phyloP scores from a whole-genome alignment of 352 stramenopile genomes.

The Phytophthora litchii region DNA sequence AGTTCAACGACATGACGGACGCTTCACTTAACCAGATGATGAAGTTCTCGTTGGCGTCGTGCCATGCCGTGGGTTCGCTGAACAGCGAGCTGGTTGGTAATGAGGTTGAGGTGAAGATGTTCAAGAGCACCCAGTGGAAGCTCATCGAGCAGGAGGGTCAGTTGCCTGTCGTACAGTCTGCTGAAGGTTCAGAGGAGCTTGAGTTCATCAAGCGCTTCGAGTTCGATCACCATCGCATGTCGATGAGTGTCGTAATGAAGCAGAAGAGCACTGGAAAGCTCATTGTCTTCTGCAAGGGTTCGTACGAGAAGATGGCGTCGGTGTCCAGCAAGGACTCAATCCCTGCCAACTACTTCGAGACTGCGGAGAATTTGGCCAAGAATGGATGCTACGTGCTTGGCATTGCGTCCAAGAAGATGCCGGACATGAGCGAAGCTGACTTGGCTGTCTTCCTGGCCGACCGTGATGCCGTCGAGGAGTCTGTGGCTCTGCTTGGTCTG shows the following conservation, averaged over 20 bases:
- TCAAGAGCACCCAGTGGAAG: constrained; percentile 75
- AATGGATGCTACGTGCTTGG: constrained; percentile 90
- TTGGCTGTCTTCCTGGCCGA: constrained; percentile 51
- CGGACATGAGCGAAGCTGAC: constrained; percentile 32
- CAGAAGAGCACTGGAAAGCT: constrained; percentile 55
- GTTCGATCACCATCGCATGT: constrained; percentile 93
- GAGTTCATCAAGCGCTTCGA: constrained; percentile 91
- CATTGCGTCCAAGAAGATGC: constrained; percentile 74
- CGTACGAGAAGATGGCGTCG: constrained; percentile 84
- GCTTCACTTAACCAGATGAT: constrained; percentile 43
- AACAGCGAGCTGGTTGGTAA: constrained; percentile 84
- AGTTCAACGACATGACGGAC: constrained; percentile 68
- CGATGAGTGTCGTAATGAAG: constrained; percentile 90
- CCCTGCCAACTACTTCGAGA: constrained; percentile 73
- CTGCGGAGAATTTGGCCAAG: constrained; percentile 63
- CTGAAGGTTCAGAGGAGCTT: constrained; percentile 48
- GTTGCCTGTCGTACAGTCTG: constrained; percentile 49
- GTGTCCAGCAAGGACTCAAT: constrained; percentile 58
- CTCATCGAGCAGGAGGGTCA: constrained; percentile 60
- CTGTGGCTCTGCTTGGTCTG: constrained; percentile 77
- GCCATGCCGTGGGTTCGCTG: constrained; percentile 79
- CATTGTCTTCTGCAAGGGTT: constrained; percentile 91
- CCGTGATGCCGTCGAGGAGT: constrained; percentile 80
- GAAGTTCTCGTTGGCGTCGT: constrained; percentile 79
- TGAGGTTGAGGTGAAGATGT: constrained; percentile 90